Evolutionary conservation across 176 grass and related monocot species (phyloP), one percentile per base, ranked within the genome.

Genomic region (Saccharum spontaneum): DNA sequence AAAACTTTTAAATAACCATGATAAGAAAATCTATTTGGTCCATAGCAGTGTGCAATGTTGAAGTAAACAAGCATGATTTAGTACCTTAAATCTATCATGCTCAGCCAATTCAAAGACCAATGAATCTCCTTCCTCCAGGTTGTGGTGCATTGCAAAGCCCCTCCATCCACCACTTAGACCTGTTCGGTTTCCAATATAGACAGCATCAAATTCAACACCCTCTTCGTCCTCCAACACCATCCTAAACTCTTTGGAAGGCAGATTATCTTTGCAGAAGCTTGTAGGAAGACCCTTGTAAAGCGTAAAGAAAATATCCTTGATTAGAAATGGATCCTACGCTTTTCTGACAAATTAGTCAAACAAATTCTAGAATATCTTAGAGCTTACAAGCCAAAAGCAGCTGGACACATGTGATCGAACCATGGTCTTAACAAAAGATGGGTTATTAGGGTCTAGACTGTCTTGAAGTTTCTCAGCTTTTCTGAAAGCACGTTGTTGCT

Each of bases 371-470:
- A 80, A 52, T 40, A 84, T 71, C 43, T 89, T 91, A 57, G 13
- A 79, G 85, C 93, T 96, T 92, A 99, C 97, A 69, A 99, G 94
- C 94, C 97, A 99, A 91, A 99, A 99, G 81, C 97, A 99, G 79
- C 97, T 92, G 30, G 94, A 99, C 1, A 99, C 94, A 69, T 96
- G 93, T 39, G 94, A 99, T 49, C 94, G 90, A 85, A 99, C 90
- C 94, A 99, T 96, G 15, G 81, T 60, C 83, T 99, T 99, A 52
- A 99, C 90, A 96, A 99, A 99, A 0, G 91, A 99, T 60, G 90
- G 97, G 79, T 90, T 93, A 67, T 65, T 82, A 30, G 74, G 48
- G 28, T 89, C 82, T 82, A 99, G 79, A 81, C 77, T 72, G 73
- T 76, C 86, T 85, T 96, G 82, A 86, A 94, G 50, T 77, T 84